Evolutionary conservation across 169 alveolate genomes (phyloP), one percentile per base, ranked within the genome.

Genomic region (Eimeria acervulina): DNA sequence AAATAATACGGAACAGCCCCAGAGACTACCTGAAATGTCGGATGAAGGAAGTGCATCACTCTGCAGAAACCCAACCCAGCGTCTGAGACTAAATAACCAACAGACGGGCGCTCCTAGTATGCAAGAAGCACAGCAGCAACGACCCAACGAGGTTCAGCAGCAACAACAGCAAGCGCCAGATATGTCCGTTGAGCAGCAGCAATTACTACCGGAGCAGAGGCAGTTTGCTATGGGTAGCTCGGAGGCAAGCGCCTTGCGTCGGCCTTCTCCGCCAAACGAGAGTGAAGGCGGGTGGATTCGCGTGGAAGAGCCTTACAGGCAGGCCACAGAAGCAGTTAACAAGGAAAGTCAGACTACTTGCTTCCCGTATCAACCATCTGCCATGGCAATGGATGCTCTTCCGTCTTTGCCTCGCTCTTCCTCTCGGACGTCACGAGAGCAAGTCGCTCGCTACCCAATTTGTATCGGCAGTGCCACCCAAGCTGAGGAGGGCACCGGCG

Each of bases 271-370:
- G 47, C 26, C 21, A 44, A 87, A 83, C 72, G 93, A 87, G 61
- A 87, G 83, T 63, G 93, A 87, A 26, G 83, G 93, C n/a, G 93
- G 61, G 51, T 87, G 93, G 93, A 87, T 87, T 40, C 93, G 93
- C 93, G 66, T 63, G 23, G 81, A 87, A 40, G 93, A 87, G 36
- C 81, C 61, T 38, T 36, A 40, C 78, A 63, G 81, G 44, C 61
- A 87, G 42, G 51, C 8, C 59, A 36, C 83, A 19, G 93, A 40
- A 38, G 61, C 33, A 47, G 63, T 83, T 36, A 28, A 44, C 74
- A 19, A 52, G 31, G 74, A 33, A 1, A 23, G 19, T n/a, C n/a
- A 33, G 68, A 31, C 33, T 0, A 19, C 59, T 51, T 4, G n/a
- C 21, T 40, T 13, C 59, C 70, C 21, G 40, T 42, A 31, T 80